These are phyloP conservation scores for Dictyostelium discoideum DNA, from an alignment of 78 protist species.

Conservation along the genomic window DNA sequence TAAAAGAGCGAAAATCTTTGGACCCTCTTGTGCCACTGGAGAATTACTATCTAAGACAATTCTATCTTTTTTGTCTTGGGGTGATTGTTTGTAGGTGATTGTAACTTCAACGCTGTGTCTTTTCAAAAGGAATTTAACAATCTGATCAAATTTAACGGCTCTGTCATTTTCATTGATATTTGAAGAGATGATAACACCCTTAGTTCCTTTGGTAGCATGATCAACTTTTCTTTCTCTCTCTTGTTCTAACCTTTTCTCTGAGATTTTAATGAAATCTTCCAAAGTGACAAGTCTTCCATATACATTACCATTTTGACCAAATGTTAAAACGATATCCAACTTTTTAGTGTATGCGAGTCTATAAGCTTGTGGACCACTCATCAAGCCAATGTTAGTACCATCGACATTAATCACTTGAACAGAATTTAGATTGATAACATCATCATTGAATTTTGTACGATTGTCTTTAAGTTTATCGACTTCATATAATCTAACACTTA, in stretches of 20 bases:
- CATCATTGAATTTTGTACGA: slow-evolving; percentile 1
- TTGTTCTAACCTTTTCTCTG: background rate
- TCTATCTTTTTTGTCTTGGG: background rate
- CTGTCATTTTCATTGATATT: background rate
- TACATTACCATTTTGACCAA: background rate
- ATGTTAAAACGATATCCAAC: background rate
- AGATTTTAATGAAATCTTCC: background rate
- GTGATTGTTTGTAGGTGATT: background rate
- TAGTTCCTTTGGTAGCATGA: background rate
- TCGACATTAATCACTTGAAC: background rate
- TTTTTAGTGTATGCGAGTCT: background rate
- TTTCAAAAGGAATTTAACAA: background rate
- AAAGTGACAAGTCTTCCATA: background rate
- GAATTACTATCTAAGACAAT: too few species aligned
- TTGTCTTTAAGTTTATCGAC: background rate
- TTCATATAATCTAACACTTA: background rate
- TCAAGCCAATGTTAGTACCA: background rate
- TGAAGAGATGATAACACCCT: background rate
- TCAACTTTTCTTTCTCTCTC: background rate
- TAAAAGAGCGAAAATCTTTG: background rate
- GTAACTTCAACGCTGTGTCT: slow-evolving; percentile 5
- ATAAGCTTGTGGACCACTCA: background rate
- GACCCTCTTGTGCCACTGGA: background rate
- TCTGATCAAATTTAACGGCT: background rate
- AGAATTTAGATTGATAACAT: background rate